phyloP scores from a whole-genome alignment of 1,284 basidiomycete genomes.

The Ceratobasidium sp. region DNA sequence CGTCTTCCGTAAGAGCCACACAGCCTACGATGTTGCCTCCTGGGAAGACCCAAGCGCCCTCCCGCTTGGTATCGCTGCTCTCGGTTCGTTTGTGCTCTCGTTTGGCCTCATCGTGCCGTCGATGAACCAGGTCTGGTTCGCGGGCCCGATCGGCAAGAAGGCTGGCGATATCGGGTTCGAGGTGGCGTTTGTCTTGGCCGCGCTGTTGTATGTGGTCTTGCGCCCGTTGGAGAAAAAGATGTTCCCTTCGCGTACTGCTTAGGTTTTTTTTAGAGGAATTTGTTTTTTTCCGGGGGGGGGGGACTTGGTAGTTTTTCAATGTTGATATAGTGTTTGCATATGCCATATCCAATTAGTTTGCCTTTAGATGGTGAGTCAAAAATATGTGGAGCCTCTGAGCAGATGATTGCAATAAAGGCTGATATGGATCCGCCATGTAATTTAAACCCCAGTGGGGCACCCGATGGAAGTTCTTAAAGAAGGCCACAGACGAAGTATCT shows the following conservation, averaged over 20 bases:
- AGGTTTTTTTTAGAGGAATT: background rate
- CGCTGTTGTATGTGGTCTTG: constrained; percentile 64
- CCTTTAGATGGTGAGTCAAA: background rate
- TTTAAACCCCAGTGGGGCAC: too few species aligned
- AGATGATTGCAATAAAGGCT: too few species aligned
- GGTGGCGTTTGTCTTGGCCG: constrained; percentile 63
- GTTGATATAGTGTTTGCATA: background rate
- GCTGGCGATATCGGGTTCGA: constrained; percentile 80
- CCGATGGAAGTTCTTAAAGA: too few species aligned
- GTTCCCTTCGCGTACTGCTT: constrained; percentile 6
- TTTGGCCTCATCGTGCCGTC: constrained; percentile 69
- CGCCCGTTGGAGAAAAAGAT: constrained; percentile 53
- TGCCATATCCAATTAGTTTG: constrained; percentile 2
- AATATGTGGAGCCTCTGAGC: too few species aligned
- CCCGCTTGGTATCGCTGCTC: constrained; percentile 69
- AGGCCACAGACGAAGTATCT: too few species aligned
- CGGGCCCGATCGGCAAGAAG: constrained; percentile 67
- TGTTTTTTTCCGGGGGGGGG: background rate
- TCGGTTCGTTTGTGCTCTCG: constrained; percentile 58
- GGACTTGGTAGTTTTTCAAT: background rate
- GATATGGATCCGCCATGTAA: too few species aligned
- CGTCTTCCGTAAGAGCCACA: constrained; percentile 62
- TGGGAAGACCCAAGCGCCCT: constrained; percentile 65
- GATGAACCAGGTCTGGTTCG: constrained; percentile 76
- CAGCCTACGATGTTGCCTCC: constrained; percentile 58